These are phyloP conservation scores for Lumnitzera racemosa DNA, from an alignment of 345 rosid genomes.

Conservation along the genomic window DNA sequence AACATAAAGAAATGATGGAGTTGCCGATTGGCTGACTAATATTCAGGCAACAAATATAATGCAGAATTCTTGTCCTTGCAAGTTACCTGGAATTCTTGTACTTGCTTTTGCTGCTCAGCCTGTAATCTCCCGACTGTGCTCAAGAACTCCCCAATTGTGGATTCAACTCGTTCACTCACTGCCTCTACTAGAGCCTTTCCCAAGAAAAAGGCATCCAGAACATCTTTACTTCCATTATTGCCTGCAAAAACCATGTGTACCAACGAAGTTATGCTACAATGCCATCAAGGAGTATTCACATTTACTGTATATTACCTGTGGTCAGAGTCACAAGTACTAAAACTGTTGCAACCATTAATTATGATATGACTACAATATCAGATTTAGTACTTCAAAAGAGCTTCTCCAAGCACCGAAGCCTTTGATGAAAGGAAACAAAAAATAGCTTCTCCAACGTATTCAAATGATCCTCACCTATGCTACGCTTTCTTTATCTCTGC, in stretches of 20 bases:
- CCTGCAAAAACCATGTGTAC: slow-evolving; percentile 27
- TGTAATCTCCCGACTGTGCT: slow-evolving; percentile 66
- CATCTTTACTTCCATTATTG: slow-evolving; percentile 50
- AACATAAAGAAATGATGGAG: no score
- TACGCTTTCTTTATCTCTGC: no score
- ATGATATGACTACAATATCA: no score
- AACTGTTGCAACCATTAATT: no score
- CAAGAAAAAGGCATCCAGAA: slow-evolving; percentile 88
- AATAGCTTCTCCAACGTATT: no score
- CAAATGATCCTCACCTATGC: no score
- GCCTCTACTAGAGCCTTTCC: slow-evolving; percentile 94
- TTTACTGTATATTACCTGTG: neutral
- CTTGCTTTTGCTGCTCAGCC: slow-evolving; percentile 89
- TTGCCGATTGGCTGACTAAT: no score
- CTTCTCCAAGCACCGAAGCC: no score
- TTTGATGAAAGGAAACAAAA: no score
- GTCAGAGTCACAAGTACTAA: no score
- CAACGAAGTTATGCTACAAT: neutral
- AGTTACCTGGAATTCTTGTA: slow-evolving; percentile 75
- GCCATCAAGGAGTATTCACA: neutral
- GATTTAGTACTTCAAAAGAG: no score
- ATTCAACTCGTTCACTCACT: slow-evolving; percentile 68
- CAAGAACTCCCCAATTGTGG: slow-evolving; percentile 77
- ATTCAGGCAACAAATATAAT: no score
- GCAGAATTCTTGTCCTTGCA: neutral